Percentiles rank a stretch among this genome's conserved stretches.
phyloP scores from a whole-genome alignment of 163 green algal genomes.

The Prototheca wickerhamii region DNA sequence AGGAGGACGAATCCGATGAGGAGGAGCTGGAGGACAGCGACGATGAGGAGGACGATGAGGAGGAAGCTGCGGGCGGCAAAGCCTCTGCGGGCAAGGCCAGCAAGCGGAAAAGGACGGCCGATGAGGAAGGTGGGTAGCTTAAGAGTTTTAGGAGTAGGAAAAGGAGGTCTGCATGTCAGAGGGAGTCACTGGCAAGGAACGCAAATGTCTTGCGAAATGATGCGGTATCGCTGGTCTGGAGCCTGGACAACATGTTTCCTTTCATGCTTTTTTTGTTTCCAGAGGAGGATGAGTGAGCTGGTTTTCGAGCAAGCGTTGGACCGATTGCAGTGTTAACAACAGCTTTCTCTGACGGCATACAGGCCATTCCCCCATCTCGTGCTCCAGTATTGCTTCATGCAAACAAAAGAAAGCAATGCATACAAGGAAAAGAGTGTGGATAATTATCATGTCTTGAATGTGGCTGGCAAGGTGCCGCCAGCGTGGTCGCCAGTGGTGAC shows the following conservation, averaged over 20 bases:
- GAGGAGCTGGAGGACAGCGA: slow-evolving; percentile 7
- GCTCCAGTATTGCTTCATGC: too few relatives aligned
- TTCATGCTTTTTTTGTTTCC: background rate
- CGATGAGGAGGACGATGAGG: background rate
- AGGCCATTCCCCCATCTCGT: too few relatives aligned
- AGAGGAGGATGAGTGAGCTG: background rate
- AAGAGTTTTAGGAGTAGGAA: background rate
- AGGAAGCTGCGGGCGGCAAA: background rate
- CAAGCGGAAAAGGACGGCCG: slow-evolving; percentile 13
- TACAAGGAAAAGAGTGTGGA: background rate
- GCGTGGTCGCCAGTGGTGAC: background rate
- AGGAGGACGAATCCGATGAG: slow-evolving; percentile 7
- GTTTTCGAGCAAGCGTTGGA: background rate
- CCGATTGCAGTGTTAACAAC: too few relatives aligned
- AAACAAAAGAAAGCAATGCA: background rate
- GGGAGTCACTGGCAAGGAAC: background rate
- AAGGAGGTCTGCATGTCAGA: too few relatives aligned
- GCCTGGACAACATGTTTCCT: background rate
- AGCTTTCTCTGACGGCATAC: too few relatives aligned
- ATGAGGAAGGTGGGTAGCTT: slow-evolving; percentile 11
- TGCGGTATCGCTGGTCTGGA: too few relatives aligned
- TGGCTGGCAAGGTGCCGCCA: background rate
- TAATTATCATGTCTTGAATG: background rate
- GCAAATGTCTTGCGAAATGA: background rate
- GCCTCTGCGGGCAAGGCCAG: background rate